These are phyloP conservation scores for Lachnellula arida DNA, from an alignment of 2,329 filamentous ascomycete species.

Conservation along the genomic window DNA sequence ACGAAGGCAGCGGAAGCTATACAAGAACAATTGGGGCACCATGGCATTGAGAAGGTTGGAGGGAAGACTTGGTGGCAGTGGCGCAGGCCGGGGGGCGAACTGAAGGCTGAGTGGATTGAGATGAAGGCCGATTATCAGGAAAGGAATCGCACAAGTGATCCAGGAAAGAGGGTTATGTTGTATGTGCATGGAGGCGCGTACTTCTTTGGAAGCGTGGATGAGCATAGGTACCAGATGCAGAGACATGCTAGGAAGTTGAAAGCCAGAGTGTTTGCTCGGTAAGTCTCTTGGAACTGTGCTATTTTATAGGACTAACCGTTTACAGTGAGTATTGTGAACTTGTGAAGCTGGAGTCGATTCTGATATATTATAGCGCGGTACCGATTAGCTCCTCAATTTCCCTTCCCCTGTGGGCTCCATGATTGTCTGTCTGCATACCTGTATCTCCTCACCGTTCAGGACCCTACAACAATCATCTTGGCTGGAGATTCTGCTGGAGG, in stretches of 20 bases:
- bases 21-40: slow-evolving; percentile 68
- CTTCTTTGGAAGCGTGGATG: slow-evolving; percentile 92
- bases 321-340: slow-evolving; percentile 18
- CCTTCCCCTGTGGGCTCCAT: slow-evolving; percentile 87
- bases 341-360: neutral
- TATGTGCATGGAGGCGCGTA: slow-evolving; percentile 95
- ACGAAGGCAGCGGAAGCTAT: slow-evolving; percentile 62
- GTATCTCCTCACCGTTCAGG: slow-evolving; percentile 70
- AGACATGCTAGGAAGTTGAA: slow-evolving; percentile 91
- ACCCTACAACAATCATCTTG: slow-evolving; percentile 76
- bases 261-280: slow-evolving; percentile 76
- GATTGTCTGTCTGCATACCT: slow-evolving; percentile 89
- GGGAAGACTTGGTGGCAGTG: slow-evolving; percentile 88
- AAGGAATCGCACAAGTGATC: slow-evolving; percentile 56
- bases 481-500: slow-evolving; percentile 92
- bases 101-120: slow-evolving; percentile 93
- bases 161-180: slow-evolving; percentile 74
- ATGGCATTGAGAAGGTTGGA: slow-evolving; percentile 71
- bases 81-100: slow-evolving; percentile 59
- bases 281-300: slow-evolving; percentile 19
- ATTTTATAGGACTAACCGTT: slow-evolving; percentile 5
- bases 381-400: slow-evolving; percentile 85
- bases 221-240: slow-evolving; percentile 98
- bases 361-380: slow-evolving; percentile 54
- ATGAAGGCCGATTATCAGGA: slow-evolving; percentile 79